Conservation (phyloP, 768 basidiomycete species). For the Russula dissimulans region DNA sequence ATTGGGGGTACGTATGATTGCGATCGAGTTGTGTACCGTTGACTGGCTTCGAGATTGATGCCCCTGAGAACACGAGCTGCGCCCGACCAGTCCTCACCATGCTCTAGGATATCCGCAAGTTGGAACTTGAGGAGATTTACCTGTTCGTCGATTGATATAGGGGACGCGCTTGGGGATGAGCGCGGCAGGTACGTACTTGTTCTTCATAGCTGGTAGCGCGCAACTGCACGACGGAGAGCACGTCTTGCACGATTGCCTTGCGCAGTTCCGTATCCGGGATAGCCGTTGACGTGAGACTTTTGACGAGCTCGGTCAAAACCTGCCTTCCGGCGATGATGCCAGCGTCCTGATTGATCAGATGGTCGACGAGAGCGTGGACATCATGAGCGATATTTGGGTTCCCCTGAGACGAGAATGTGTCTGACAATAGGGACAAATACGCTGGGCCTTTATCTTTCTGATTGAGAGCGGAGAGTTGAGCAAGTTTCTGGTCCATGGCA, state of each 20-base stretch:
- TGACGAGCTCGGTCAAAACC: slow-evolving; percentile 78
- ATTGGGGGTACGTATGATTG: background rate
- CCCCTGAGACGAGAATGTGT: slow-evolving; percentile 48
- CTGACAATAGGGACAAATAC: slow-evolving; percentile 59
- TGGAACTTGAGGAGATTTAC: slow-evolving; percentile 76
- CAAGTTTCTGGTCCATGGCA: slow-evolving; percentile 56
- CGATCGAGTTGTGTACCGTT: slow-evolving; percentile 47
- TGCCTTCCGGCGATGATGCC: slow-evolving; percentile 85
- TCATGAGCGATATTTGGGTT: slow-evolving; percentile 39
- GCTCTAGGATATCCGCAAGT: slow-evolving; percentile 83
- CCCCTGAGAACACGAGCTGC: slow-evolving; percentile 89
- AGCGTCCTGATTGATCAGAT: slow-evolving; percentile 72
- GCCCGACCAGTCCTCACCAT: slow-evolving; percentile 88
- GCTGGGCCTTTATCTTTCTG: slow-evolving; percentile 84
- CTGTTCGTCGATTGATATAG: slow-evolving; percentile 33
- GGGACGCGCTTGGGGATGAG: background rate
- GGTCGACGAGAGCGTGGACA: slow-evolving; percentile 65
- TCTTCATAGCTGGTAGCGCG: slow-evolving; percentile 90
- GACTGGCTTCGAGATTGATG: slow-evolving; percentile 83
- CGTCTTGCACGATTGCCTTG: slow-evolving; percentile 69
- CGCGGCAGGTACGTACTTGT: slow-evolving; percentile 49
- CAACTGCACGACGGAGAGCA: slow-evolving; percentile 60
- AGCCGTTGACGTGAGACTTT: slow-evolving; percentile 46
- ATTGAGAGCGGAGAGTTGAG: slow-evolving; percentile 49
- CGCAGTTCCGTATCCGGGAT: slow-evolving; percentile 47